Base-by-base conservation (phyloP, 1,284 basidiomycete genomes). In the Pseudozyma sp. region DNA sequence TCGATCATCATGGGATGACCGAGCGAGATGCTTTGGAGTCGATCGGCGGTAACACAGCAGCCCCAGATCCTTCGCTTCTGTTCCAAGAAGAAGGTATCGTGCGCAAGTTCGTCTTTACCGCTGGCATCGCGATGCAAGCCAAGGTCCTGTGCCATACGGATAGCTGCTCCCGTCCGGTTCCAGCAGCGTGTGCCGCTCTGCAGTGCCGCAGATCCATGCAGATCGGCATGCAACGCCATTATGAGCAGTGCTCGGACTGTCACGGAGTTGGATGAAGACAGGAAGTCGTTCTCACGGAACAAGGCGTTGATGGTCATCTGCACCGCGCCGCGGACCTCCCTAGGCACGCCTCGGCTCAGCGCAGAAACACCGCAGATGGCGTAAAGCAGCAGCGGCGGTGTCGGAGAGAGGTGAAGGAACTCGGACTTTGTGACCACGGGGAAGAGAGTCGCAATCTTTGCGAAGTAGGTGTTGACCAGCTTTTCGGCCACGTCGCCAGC, bases 291-390 rank as follows among this genome's bases (percentile, higher is more conserved):
- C 47, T 90, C 88, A 84, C 94, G 91, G 33, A 85, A 80, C 3
- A 80, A 61, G 40, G 64, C 72, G 16, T 84, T 81, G 84, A 99
- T 91, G 44, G 95, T 88, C 55, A 88, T 89, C 82, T 95, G 94
- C 76, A 97, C 92, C 9, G 91, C 90, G 60, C 94, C 89, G 39
- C 97, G 90, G 8, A 95, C 89, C 55, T 89, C 88, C 75, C 92
- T 90, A 0, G 94, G 92, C 5, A 93, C 91, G 57, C 93, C 90
- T 53, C 94, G 89, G 62, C 91, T 88, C 43, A 93, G 90, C 11
- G 94, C 93, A 5, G 94, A 92, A 24, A 96, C 90, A 39, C 94
- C 90, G 85, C 94, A 97, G 84, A 98, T 94, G 40, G 93, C 90
- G 85, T 97, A 97, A 29, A 98, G 88, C 65, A 98, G 86, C 42